A percentile compares a stretch with the other conserved stretches of the same genome.
Evolutionary conservation across 805 yeast species (phyloP).

Genomic region (Candida coleopterorum): DNA sequence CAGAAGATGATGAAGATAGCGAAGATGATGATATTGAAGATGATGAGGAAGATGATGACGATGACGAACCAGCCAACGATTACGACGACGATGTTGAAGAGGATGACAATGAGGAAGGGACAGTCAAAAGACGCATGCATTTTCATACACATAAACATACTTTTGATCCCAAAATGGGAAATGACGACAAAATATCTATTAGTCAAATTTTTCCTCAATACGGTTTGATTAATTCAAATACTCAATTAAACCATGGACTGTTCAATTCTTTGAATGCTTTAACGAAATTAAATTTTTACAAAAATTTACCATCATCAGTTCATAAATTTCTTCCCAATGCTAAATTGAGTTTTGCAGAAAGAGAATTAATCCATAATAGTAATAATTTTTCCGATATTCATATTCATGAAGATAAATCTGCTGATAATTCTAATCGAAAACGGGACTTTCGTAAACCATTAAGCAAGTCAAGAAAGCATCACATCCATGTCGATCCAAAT

Average conservation of each 20-base stretch:
- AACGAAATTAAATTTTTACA: constrained; percentile 34
- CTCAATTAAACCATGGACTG: constrained; percentile 28
- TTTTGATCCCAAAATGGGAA: background rate
- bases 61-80: constrained; percentile 5
- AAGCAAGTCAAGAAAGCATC: constrained; percentile 17
- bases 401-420: constrained; percentile 8
- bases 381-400: constrained; percentile 24
- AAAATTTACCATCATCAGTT: constrained; percentile 15
- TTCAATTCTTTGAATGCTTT: constrained; percentile 30
- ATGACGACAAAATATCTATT: constrained; percentile 28
- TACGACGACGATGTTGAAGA: constrained; percentile 8
- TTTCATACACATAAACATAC: constrained; percentile 1
- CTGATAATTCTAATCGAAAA: constrained; percentile 9
- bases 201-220: constrained; percentile 39
- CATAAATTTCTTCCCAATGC: constrained; percentile 21
- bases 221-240: constrained; percentile 24
- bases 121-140: background rate
- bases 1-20: background rate
- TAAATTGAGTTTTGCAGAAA: constrained; percentile 27
- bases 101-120: constrained; percentile 2
- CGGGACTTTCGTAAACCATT: constrained; percentile 16
- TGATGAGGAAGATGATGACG: constrained; percentile 5
- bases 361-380: constrained; percentile 28
- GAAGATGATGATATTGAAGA: background rate
- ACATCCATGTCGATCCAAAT: constrained; percentile 34